phyloP scores from a whole-genome alignment of 2,329 filamentous ascomycete species.

The Tolypocladium tundrense region DNA sequence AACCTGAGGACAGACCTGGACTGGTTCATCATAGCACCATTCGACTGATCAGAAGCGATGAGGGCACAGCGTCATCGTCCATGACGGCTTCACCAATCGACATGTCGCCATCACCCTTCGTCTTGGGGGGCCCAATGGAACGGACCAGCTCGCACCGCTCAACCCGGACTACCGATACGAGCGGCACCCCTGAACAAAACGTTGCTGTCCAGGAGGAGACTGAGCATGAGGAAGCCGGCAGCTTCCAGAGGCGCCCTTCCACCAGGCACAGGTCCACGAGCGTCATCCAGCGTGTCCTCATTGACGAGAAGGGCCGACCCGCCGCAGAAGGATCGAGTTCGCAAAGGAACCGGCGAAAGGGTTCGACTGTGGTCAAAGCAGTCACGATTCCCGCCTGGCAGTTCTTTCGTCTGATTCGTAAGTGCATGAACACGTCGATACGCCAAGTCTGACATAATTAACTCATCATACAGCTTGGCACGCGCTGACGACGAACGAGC shows the following conservation, averaged over 20 bases:
- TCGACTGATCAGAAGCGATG: slow-evolving; percentile 22
- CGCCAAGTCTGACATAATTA: neutral
- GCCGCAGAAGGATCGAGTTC: slow-evolving; percentile 29
- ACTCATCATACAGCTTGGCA: slow-evolving; percentile 61
- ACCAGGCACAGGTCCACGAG: slow-evolving; percentile 43
- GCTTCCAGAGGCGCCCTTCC: slow-evolving; percentile 5
- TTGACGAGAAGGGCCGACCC: slow-evolving; percentile 39
- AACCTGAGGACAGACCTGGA: slow-evolving; percentile 11
- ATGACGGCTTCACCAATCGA: slow-evolving; percentile 22
- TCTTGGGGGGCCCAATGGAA: neutral
- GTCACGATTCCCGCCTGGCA: slow-evolving; percentile 96
- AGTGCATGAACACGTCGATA: slow-evolving; percentile 23
- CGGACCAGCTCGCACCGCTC: neutral
- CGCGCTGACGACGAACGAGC: slow-evolving; percentile 45
- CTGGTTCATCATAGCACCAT: slow-evolving; percentile 21
- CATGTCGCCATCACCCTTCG: slow-evolving; percentile 11
- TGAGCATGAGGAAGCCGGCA: neutral
- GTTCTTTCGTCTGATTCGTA: slow-evolving; percentile 87
- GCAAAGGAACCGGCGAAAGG: slow-evolving; percentile 32
- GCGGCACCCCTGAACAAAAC: neutral
- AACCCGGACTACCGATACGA: neutral
- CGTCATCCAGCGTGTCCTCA: slow-evolving; percentile 49
- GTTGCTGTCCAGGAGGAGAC: neutral
- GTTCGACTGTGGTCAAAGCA: slow-evolving; percentile 55
- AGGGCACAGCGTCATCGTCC: slow-evolving; percentile 20